Evolutionary conservation across 1,284 basidiomycete genomes (phyloP), one percentile per base, ranked within the genome.

Genomic region (Ceratobasidium sp.): DNA sequence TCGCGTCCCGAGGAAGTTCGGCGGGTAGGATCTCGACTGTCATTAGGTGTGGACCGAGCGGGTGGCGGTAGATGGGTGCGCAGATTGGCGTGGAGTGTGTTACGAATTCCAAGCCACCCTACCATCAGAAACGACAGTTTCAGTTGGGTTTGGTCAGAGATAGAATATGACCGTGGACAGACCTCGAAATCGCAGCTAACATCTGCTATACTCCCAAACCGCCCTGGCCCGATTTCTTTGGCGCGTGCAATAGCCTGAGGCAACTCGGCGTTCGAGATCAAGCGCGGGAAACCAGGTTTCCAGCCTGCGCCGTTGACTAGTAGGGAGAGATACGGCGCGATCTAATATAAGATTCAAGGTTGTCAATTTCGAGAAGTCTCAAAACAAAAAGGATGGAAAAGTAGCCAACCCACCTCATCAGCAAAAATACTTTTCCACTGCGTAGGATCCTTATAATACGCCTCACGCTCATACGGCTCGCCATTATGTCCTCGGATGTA

Each of bases 1-100:
- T 94, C 6, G 94, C 91, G 76, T 96, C 94, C 57, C 88, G 82
- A 26, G 94, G 92, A 16, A 97, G 85, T 67, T 91, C 88, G 0
- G 94, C 87, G 0, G 95, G 95, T 1, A 96, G 86, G 76, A 97
- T 96, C 78, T 97, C 95, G 62, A 95, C 91, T 0, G 92, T 88
- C 87, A 95, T 94, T 77, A 96, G 88, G 64, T 91, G 85, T 81
- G 8, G 79, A 78, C 2, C 78, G 72, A 0, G 86, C 87, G 35
- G 81, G 85, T 76, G 58, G 81, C 77, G 85, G 89, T 70, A 95
- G 78, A 88, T 90, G 0, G 95, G 95, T 21, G 87, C 82, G 28
- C 91, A 91, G 55, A 85, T 87, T 0, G 94, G 95, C 1, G 93
- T 92, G 6, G 89, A 82, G 26, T 84, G 85, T 6, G 88, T 86